Percentiles rank a stretch among this genome's conserved stretches.
Conservation (phyloP, 176 grass and related monocot species). For the Triticum urartu region DNA sequence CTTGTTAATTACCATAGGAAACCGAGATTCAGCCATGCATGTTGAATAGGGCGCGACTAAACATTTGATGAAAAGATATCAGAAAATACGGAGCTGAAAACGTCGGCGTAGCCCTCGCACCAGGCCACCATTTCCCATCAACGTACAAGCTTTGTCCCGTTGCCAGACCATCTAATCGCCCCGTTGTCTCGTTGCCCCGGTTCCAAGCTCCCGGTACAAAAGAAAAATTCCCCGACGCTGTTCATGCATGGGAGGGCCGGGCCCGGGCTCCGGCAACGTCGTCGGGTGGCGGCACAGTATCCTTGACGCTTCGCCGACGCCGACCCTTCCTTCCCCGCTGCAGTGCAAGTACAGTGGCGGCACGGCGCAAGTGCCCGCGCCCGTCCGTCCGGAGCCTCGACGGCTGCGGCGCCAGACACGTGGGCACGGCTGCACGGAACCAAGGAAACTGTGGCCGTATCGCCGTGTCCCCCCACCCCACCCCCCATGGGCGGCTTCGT, state of each 20-base stretch:
- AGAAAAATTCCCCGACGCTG: constrained; percentile 15
- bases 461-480: not conserved
- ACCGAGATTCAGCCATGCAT: too few relatives aligned
- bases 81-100: too few relatives aligned
- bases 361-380: too few relatives aligned
- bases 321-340: not conserved
- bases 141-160: not conserved
- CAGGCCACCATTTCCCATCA: not conserved
- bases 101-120: too few relatives aligned
- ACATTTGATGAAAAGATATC: too few relatives aligned
- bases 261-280: not conserved
- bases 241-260: not conserved
- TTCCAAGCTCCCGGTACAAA: not conserved
- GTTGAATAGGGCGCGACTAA: too few relatives aligned
- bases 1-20: too few relatives aligned
- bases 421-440: not conserved
- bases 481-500: not conserved
- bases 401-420: not conserved
- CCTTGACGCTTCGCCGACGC: not conserved
- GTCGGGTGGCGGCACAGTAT: not conserved
- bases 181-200: too few relatives aligned
- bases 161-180: too few relatives aligned
- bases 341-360: not conserved
- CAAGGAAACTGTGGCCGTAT: not conserved
- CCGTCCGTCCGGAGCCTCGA: too few relatives aligned